Evolutionary conservation across 371 early-diverging fungal species (phyloP), one percentile per base, ranked within the genome.

Genomic region (Encephalitozoon intestinalis): DNA sequence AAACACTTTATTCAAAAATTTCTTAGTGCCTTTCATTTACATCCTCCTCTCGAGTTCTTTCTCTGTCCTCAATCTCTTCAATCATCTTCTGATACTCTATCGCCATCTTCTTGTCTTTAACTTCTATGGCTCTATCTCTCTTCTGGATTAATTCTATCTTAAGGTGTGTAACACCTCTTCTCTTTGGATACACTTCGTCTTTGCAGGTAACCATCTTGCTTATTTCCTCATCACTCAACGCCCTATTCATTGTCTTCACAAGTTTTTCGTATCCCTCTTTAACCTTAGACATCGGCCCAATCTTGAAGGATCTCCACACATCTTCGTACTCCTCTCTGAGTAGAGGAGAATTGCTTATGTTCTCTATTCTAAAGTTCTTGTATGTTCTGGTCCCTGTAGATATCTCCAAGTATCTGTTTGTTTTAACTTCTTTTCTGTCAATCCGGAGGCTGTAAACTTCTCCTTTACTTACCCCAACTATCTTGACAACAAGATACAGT

Each of bases 271-370:
- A 58, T 3, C 64, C 68, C 49, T 73, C 52, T n/a, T 46, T 63
- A 41, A 67, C 11, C 44, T 39, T 58, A 8, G 50, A 43, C 5
- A 80, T n/a, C 4, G 25, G 25, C 0, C 54, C 63, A 23, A 67
- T 52, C 12, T 44, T 49, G 44, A 63, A 73, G 9, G 12, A 26
- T 28, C 44, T 52, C 44, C 65, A 39, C 37, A 80, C 82, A 30
- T 70, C 52, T 23, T 68, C 49, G 54, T 75, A 80, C 66, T 82
- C 84, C n/a, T 78, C 79, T 54, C 72, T 64, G 3, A 69, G 63
- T 0, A 75, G 30, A 8, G 50, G 65, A 18, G 25, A 18, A 40
- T 73, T 78, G 65, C 82, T 82, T 23, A 82, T 66, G 67, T 79
- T 77, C n/a, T 68, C 49, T 3, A 81, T 70, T 50, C 53, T 67